Base-by-base conservation (phyloP, 2,329 filamentous ascomycete genomes). In the Didymella pomorum region DNA sequence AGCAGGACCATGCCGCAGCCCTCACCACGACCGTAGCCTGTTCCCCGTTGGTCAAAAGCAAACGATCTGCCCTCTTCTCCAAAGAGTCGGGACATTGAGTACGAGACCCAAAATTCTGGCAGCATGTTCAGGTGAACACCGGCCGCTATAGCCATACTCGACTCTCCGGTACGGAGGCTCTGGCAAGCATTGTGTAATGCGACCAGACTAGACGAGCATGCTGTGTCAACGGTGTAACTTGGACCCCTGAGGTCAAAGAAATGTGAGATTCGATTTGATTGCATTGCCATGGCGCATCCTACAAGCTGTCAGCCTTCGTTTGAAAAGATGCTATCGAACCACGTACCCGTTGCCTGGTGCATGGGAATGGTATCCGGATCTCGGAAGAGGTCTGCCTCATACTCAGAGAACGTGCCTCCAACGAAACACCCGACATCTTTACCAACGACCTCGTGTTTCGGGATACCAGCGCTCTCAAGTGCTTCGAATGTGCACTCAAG, bases 1-100 rank as follows among this genome's bases (percentile, higher is more conserved):
- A 89, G 69, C 11, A 88, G 69, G 3, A 89, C 64, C n/a, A 84
- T 79, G 0, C 81, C 86, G 25, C 85, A 79, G 0, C 87, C 88
- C 66, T 90, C 88, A 1, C 87, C 87, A 35, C 87, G 81, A 0
- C 84, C 87, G 66, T 89, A 90, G 0, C 88, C 88, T 2, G 64
- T 66, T 18, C 85, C 87, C 3, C 80, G 79, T n/a, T 78, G 69
- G 64, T 87, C 87, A 56, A 75, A 79, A 21, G 74, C 70, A 44
- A 61, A 41, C 2, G 64, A 73, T 35, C 63, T 65, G 2, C 76
- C 75, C n/a, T 67, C 68, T 37, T 74, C 61, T 23, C 68, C 64
- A 43, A 70, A 65, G 2, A 70, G 53, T n/a, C 64, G 44, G 10
- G 69, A 69, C 69, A 43, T 43, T 12, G 41, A 43, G 41, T 43